Evolutionary conservation across 768 basidiomycete genomes (phyloP).

Genomic region (Suillus cothurnatus): DNA sequence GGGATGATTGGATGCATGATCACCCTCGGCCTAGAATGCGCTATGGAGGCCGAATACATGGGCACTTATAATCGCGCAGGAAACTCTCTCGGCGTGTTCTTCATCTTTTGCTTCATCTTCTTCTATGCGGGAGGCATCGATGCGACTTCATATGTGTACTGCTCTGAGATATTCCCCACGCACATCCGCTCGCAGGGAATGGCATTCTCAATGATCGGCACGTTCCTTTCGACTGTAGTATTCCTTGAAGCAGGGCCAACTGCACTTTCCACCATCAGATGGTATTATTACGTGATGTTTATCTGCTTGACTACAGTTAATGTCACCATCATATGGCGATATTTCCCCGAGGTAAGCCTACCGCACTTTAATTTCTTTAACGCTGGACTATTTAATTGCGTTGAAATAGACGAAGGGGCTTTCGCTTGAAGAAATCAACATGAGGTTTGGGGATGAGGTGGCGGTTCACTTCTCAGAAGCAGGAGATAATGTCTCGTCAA

Average conservation of each 20-base stretch:
- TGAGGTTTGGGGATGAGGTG: constrained; percentile 10
- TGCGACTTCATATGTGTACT: constrained; percentile 7
- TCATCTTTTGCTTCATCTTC: constrained; percentile 12
- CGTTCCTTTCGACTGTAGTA: constrained; percentile 11
- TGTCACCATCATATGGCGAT: constrained; percentile 2
- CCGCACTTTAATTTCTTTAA: too few species aligned
- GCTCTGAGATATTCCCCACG: constrained; percentile 7
- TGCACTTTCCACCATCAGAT: constrained; percentile 2
- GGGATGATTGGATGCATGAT: neutral
- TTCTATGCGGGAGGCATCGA: constrained; percentile 11
- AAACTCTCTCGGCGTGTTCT: constrained; percentile 6
- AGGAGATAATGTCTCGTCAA: neutral
- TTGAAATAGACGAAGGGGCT: neutral
- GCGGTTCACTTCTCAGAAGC: constrained; percentile 1
- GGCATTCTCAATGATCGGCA: constrained; percentile 9
- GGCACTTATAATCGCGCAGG: neutral
- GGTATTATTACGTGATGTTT: constrained; percentile 10
- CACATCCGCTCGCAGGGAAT: constrained; percentile 7
- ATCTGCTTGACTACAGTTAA: constrained; percentile 1
- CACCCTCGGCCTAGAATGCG: neutral
- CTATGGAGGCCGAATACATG: constrained; percentile 1
- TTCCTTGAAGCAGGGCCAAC: constrained; percentile 7
- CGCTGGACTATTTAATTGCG: neutral
- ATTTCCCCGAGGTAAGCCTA: constrained; percentile 8
- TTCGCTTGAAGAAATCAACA: constrained; percentile 10